Evolutionary conservation across 805 yeast species (phyloP), one percentile per base, ranked within the genome.

Genomic region (Citeromyces nyonsensis): DNA sequence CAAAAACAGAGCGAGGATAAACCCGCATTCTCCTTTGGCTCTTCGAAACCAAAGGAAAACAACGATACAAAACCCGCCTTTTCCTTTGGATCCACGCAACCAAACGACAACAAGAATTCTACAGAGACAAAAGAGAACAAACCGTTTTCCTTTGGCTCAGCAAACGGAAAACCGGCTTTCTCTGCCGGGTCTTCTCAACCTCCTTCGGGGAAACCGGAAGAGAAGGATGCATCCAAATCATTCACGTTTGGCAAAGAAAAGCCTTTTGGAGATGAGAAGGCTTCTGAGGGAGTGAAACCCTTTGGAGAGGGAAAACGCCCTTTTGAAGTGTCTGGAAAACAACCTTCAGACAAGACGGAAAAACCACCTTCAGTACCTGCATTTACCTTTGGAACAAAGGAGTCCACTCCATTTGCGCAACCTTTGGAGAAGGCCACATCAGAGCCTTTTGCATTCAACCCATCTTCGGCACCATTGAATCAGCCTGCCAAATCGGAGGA

Each of bases 81-180:
- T 20, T 29, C 32, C 6, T 20, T 15, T 15, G 26, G 12, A n/a
- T n/a, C n/a, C n/a, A n/a, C n/a, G n/a, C n/a, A n/a, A n/a, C 13
- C 13, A 11, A 15, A 15, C n/a, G 11, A 8, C 11, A n/a, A 12
- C 7, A 26, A 26, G 10, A 11, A 10, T 15, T 7, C 30, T 7
- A 24, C 15, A 5, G 11, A 28, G 20, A 9, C 30, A 6, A 6
- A 20, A n/a, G n/a, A n/a, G n/a, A n/a, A n/a, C n/a, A n/a, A n/a
- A n/a, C n/a, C 20, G n/a, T 30, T 30, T 25, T 30, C 33, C 13
- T 30, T 30, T 24, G 33, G 33, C 5, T 24, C 27, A n/a, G 27
- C 28, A 10, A 24, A 25, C 10, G 4, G 36, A 11, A 36, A 36
- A 15, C 35, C 41, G 8, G 35, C 37, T 10, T 38, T 40, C 18